phyloP scores from a whole-genome alignment of 371 early-diverging fungal genomes.

The Aphelidium insulamus region DNA sequence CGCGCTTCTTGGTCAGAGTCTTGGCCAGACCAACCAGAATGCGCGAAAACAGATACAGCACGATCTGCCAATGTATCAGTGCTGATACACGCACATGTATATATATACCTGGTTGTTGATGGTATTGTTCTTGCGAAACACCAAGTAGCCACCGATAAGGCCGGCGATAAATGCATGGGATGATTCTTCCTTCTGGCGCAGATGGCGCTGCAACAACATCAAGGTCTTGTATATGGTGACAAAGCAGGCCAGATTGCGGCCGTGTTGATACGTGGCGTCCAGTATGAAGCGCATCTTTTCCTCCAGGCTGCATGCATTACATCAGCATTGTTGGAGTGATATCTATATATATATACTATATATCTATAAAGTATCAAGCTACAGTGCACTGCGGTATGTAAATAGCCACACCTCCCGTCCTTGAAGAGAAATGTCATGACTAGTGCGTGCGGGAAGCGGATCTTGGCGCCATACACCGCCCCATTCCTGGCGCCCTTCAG shows the following conservation, averaged over 20 bases:
- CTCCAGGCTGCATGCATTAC: slow-evolving; percentile 17
- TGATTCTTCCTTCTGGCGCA: slow-evolving; percentile 45
- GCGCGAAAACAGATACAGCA: slow-evolving; percentile 79
- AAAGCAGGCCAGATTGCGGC: slow-evolving; percentile 69
- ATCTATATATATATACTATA: background rate
- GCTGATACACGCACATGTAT: no score
- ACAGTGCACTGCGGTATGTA: slow-evolving; percentile 1
- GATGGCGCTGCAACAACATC: slow-evolving; percentile 41
- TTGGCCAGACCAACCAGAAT: slow-evolving; percentile 68
- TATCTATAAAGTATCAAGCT: background rate
- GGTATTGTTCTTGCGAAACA: slow-evolving; percentile 81
- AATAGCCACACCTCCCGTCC: slow-evolving; percentile 41
- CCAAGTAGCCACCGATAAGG: slow-evolving; percentile 77
- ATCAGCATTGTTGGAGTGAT: background rate
- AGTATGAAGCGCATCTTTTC: slow-evolving; percentile 51
- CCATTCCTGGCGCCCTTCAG: slow-evolving; percentile 90
- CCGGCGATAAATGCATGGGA: slow-evolving; percentile 77
- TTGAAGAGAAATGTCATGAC: slow-evolving; percentile 94
- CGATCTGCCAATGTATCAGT: slow-evolving; percentile 33
- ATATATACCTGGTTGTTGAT: slow-evolving; percentile 74
- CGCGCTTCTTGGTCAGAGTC: slow-evolving; percentile 39
- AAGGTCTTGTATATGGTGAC: slow-evolving; percentile 79
- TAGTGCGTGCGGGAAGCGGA: slow-evolving; percentile 89
- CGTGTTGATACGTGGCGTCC: slow-evolving; percentile 73
- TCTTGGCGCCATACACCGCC: slow-evolving; percentile 85